phyloP scores from a whole-genome alignment of 805 yeast species.

The Clavispora phyllophila region DNA sequence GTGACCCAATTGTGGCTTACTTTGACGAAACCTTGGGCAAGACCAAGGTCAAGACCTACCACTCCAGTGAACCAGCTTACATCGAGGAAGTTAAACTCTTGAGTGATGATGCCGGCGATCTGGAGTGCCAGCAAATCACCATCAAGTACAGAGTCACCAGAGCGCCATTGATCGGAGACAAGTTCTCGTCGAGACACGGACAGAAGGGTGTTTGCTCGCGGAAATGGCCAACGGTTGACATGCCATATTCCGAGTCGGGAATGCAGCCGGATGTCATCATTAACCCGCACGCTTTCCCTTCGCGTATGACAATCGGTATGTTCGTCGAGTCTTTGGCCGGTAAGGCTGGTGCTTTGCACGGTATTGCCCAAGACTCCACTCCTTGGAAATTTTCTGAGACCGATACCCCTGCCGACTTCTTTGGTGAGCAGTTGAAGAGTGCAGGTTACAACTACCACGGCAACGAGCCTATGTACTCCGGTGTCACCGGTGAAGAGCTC shows the following conservation, averaged over 20 bases:
- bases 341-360: conserved; percentile 96
- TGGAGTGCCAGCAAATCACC: conserved; percentile 78
- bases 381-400: conserved; percentile 92
- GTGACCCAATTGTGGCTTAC: conserved; percentile 92
- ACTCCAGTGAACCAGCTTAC: conserved; percentile 89
- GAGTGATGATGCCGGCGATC: conserved; percentile 72
- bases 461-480: conserved; percentile 98
- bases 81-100: conserved; percentile 91
- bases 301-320: conserved; percentile 99
- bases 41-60: conserved; percentile 89
- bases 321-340: conserved; percentile 98
- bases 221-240: conserved; percentile 94
- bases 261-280: conserved; percentile 97
- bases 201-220: conserved; percentile 98
- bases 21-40: conserved; percentile 87
- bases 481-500: conserved; percentile 96
- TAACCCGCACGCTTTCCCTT: conserved; percentile 99
- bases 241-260: conserved; percentile 96
- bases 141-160: conserved; percentile 89
- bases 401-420: conserved; percentile 95
- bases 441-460: conserved; percentile 98
- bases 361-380: conserved; percentile 94
- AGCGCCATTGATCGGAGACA: conserved; percentile 94
- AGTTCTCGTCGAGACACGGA: conserved; percentile 96
- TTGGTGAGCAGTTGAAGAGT: conserved; percentile 82